Conservation (phyloP, 257 asterid genomes). For the Fraxinus pennsylvanica region DNA sequence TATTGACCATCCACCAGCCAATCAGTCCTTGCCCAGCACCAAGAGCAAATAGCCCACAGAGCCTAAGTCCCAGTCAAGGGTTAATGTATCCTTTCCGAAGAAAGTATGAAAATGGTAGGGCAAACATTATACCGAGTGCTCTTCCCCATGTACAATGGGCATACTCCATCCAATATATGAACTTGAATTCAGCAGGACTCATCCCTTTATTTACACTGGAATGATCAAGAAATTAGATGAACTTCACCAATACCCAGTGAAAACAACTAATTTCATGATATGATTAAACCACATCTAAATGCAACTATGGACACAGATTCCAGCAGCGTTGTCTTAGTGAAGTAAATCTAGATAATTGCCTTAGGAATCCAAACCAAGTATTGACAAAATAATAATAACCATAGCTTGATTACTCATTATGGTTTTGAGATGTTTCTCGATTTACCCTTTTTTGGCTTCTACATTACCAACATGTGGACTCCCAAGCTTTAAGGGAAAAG, state of each 20-base stretch:
- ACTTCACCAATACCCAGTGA: not conserved
- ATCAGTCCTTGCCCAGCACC: slow-evolving; percentile 97
- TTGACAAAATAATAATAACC: no score
- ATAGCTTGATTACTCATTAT: no score
- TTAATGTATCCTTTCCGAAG: slow-evolving; percentile 92
- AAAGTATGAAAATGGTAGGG: slow-evolving; percentile 88
- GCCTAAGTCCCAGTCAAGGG: slow-evolving; percentile 63
- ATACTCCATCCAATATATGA: slow-evolving; percentile 99
- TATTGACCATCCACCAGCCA: slow-evolving; percentile 99
- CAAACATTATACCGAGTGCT: slow-evolving; percentile 89
- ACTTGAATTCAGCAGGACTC: slow-evolving; percentile 82
- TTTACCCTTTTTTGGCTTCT: not conserved
- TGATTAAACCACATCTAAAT: not conserved
- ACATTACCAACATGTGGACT: not conserved
- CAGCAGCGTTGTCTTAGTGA: not conserved
- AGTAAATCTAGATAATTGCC: not conserved
- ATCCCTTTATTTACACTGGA: slow-evolving; percentile 85
- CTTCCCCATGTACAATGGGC: slow-evolving; percentile 99
- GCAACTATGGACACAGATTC: not conserved
- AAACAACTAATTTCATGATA: slow-evolving; percentile 3
- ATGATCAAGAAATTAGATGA: slow-evolving; percentile 6
- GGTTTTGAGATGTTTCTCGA: not conserved
- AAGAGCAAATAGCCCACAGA: slow-evolving; percentile 84
- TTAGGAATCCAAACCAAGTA: not conserved
- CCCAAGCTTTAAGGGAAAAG: not conserved